Evolutionary conservation across 495 filamentous ascomycete species (phyloP).

Genomic region (Xylaria longipes): DNA sequence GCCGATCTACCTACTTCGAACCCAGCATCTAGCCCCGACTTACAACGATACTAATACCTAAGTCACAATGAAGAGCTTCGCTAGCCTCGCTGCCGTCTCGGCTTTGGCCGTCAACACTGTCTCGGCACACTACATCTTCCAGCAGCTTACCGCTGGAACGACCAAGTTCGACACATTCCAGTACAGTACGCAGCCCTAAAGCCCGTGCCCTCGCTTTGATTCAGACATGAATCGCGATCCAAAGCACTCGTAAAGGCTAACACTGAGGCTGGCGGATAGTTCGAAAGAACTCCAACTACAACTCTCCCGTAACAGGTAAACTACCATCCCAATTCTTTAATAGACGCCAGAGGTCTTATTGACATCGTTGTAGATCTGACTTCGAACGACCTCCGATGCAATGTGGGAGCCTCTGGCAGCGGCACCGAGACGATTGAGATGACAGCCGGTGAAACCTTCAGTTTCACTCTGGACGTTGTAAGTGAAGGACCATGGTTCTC

Average conservation of each 20-base stretch:
- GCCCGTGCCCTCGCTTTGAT: not conserved
- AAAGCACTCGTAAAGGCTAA: not conserved
- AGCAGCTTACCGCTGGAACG: slow-evolving; percentile 34
- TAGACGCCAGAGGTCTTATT: not conserved
- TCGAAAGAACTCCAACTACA: slow-evolving; percentile 56
- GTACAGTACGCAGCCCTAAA: slow-evolving; percentile 35
- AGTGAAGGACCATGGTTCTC: not conserved
- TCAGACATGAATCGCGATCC: not conserved
- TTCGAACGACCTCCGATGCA: slow-evolving; percentile 57
- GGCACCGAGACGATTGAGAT: slow-evolving; percentile 46
- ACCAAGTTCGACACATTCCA: slow-evolving; percentile 34
- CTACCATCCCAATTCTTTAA: not conserved
- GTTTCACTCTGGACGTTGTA: slow-evolving; percentile 48
- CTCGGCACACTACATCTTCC: slow-evolving; percentile 43
- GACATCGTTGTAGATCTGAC: slow-evolving; percentile 41
- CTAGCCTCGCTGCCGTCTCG: slow-evolving; percentile 33
- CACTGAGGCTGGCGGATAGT: slow-evolving; percentile 31
- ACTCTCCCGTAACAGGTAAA: slow-evolving; percentile 56
- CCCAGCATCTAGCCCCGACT: slow-evolving; percentile 9
- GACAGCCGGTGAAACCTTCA: slow-evolving; percentile 51
- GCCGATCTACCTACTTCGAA: slow-evolving; percentile 28
- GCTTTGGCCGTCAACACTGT: slow-evolving; percentile 34
- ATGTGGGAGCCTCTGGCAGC: slow-evolving; percentile 54
- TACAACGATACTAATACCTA: not conserved
- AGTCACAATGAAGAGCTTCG: slow-evolving; percentile 37